Evolutionary conservation across 1,139 yeast species (phyloP).

Genomic region (Candida labiduridarum): DNA sequence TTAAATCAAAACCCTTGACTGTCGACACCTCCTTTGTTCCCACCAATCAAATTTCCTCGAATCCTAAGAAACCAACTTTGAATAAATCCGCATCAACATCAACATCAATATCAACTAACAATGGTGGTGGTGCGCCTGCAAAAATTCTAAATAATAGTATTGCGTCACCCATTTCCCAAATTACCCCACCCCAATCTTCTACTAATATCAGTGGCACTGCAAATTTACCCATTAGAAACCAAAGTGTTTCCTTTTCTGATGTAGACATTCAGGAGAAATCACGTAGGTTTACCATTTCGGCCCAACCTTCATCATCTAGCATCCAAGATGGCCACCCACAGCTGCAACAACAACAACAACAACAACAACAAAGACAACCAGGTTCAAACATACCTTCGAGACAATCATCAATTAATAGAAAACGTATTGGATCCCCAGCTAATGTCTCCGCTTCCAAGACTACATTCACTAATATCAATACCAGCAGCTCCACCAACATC

Average conservation of each 20-base stretch:
- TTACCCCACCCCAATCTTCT: slow-evolving; percentile 10
- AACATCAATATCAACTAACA: not conserved
- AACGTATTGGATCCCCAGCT: slow-evolving; percentile 7
- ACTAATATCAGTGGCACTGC: slow-evolving; percentile 6
- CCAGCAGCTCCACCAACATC: not conserved
- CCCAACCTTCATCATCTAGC: slow-evolving; percentile 41
- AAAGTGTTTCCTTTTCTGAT: slow-evolving; percentile 44
- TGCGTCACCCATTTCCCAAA: slow-evolving; percentile 4
- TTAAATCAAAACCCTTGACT: not conserved
- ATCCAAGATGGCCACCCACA: slow-evolving; percentile 15
- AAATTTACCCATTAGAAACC: slow-evolving; percentile 14
- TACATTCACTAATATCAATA: not conserved
- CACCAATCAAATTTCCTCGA: not conserved
- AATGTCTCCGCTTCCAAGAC: not conserved
- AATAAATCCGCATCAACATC: not conserved
- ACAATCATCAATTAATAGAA: slow-evolving; percentile 14
- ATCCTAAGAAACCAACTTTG: not conserved
- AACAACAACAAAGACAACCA: slow-evolving; percentile 7
- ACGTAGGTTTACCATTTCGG: slow-evolving; percentile 47
- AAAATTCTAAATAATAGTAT: slow-evolving; percentile 4
- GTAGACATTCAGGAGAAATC: slow-evolving; percentile 41
- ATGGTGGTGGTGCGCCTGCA: slow-evolving; percentile 1
- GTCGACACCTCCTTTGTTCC: not conserved
- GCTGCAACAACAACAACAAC: slow-evolving; percentile 5
- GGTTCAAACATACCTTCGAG: slow-evolving; percentile 12